Percentiles rank a stretch among this genome's conserved stretches.
Evolutionary conservation across 352 stramenopile species (phyloP).

Genomic region (Thraustotheca clavata): DNA sequence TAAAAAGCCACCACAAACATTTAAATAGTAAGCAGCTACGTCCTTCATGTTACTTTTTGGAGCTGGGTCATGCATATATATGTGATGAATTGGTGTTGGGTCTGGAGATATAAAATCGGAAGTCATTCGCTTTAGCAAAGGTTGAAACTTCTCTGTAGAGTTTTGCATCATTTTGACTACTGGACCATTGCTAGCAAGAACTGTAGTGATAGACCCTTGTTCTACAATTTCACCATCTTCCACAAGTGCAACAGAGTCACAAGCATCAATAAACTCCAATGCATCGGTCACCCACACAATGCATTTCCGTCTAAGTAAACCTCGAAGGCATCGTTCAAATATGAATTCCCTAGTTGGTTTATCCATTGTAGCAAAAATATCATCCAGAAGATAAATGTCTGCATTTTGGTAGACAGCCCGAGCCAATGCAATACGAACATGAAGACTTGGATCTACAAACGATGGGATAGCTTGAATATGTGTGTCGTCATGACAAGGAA

Average conservation of each 20-base stretch:
- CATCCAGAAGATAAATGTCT: conserved; percentile 37
- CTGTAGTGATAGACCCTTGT: not conserved
- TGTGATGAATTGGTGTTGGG: too few relatives aligned
- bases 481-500: not conserved
- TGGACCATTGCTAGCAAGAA: not conserved
- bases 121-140: not conserved
- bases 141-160: not conserved
- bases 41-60: too few relatives aligned
- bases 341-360: not conserved
- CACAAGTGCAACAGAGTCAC: not conserved
- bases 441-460: not conserved
- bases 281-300: not conserved
- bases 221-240: not conserved
- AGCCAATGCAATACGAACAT: conserved; percentile 24
- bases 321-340: not conserved
- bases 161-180: not conserved
- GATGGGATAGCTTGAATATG: not conserved
- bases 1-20: too few relatives aligned
- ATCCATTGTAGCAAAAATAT: conserved; percentile 21
- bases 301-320: not conserved
- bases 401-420: conserved; percentile 39
- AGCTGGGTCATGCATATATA: too few relatives aligned
- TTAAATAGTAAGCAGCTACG: too few relatives aligned
- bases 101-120: not conserved
- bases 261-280: not conserved